A percentile compares a stretch with the other conserved stretches of the same genome.
Evolutionary conservation across 1,139 yeast species (phyloP).

Genomic region (Debaryomycetaceae sp.): DNA sequence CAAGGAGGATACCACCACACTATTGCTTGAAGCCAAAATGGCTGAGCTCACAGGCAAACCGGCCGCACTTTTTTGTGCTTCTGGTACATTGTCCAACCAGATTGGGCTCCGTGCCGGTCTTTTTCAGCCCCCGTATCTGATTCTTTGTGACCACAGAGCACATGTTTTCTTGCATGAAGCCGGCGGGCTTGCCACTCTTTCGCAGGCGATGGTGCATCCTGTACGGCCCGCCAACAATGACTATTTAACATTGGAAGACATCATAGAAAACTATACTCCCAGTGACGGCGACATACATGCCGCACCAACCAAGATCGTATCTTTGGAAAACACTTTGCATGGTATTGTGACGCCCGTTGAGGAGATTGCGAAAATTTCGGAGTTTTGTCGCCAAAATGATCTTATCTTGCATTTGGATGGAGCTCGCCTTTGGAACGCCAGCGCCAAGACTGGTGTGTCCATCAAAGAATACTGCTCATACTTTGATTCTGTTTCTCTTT

Average conservation of each 20-base stretch:
- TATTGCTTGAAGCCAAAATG: constrained; percentile 59
- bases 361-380: constrained; percentile 69
- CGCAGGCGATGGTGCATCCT: constrained; percentile 91
- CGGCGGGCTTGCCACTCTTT: constrained; percentile 83
- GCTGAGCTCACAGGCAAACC: constrained; percentile 75
- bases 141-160: constrained; percentile 80
- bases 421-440: constrained; percentile 93
- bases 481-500: constrained; percentile 85
- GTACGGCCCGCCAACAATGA: constrained; percentile 71
- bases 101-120: constrained; percentile 76
- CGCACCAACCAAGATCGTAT: constrained; percentile 83
- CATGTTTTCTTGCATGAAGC: constrained; percentile 86
- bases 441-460: constrained; percentile 67
- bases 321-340: constrained; percentile 83
- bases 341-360: constrained; percentile 81
- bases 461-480: constrained; percentile 68
- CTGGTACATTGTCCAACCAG: constrained; percentile 92
- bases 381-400: constrained; percentile 62
- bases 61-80: constrained; percentile 78
- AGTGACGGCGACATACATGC: constrained; percentile 83
- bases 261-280: constrained; percentile 58
- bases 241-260: constrained; percentile 77
- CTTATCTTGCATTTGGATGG: constrained; percentile 85
- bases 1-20: constrained; percentile 73
- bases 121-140: constrained; percentile 80